phyloP scores from a whole-genome alignment of 2,329 filamentous ascomycete species.

The Cercospora sojina region DNA sequence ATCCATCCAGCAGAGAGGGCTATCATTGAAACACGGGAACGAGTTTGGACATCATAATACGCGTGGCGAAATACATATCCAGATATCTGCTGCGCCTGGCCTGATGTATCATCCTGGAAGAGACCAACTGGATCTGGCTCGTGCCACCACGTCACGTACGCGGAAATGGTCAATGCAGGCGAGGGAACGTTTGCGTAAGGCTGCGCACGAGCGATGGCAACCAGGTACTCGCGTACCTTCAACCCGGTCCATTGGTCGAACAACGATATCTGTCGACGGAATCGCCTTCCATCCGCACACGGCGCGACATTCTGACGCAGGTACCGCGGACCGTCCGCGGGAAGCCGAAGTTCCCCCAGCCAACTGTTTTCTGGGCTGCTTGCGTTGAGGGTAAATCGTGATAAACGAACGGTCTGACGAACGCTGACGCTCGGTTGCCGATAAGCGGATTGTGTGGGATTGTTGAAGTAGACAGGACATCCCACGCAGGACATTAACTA shows the following conservation, averaged over 20 bases:
- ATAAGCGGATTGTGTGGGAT: not conserved
- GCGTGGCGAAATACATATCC: not conserved
- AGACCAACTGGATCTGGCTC: not conserved
- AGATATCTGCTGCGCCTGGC: not conserved
- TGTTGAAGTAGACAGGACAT: conserved; percentile 5
- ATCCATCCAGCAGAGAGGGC: not conserved
- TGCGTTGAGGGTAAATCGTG: not conserved
- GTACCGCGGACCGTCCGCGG: conserved; percentile 8
- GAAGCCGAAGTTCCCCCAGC: not conserved
- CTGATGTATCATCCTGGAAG: not conserved
- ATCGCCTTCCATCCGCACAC: not conserved
- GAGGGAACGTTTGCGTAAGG: not conserved
- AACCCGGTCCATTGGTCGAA: not conserved
- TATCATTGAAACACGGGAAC: not conserved
- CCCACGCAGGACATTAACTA: conserved; percentile 14
- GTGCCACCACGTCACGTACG: not conserved
- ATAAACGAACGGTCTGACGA: not conserved
- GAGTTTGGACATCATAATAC: not conserved
- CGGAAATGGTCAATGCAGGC: not conserved
- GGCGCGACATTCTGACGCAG: conserved; percentile 10
- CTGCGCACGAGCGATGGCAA: not conserved
- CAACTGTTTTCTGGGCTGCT: not conserved
- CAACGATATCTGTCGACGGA: not conserved
- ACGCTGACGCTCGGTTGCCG: conserved; percentile 6
- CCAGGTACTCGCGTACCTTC: conserved; percentile 5